These are phyloP conservation scores for Agrocybe pediades DNA, from an alignment of 768 basidiomycete species.

Conservation along the genomic window DNA sequence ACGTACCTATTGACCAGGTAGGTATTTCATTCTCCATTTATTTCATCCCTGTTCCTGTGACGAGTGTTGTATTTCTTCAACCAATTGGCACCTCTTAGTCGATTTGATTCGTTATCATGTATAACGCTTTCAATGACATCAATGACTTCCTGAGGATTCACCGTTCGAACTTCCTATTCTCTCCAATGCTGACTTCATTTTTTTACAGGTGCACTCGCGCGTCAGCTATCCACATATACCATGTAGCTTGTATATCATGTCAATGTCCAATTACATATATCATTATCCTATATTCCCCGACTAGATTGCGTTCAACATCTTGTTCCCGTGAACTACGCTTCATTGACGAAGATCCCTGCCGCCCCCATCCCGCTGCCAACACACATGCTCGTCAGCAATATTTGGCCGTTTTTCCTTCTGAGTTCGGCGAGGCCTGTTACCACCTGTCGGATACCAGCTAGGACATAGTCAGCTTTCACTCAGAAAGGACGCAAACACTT, in stretches of 20 bases:
- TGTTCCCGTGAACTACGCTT: conserved; percentile 37
- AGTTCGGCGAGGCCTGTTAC: conserved; percentile 88
- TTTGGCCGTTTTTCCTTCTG: conserved; percentile 60
- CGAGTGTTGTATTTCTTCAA: conserved; percentile 73
- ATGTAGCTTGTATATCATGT: neutral
- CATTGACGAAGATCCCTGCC: conserved; percentile 79
- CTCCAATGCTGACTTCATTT: neutral
- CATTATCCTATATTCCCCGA: neutral
- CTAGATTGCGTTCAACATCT: no score
- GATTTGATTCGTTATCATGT: conserved; percentile 48
- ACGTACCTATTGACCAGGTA: conserved; percentile 17
- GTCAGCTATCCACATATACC: neutral
- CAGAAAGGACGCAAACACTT: conserved; percentile 6
- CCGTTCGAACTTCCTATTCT: conserved; percentile 9
- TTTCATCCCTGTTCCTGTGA: conserved; percentile 46
- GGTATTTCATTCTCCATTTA: conserved; percentile 19
- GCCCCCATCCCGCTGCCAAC: conserved; percentile 91
- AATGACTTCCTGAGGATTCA: conserved; percentile 79
- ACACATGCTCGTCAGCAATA: conserved; percentile 81
- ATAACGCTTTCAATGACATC: conserved; percentile 72
- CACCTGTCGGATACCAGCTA: conserved; percentile 85
- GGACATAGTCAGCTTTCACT: conserved; percentile 12
- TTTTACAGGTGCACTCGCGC: neutral
- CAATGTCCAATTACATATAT: neutral
- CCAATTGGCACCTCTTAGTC: conserved; percentile 95